Conservation (phyloP, 2,329 filamentous ascomycete genomes). For the Aulographum hederae region DNA sequence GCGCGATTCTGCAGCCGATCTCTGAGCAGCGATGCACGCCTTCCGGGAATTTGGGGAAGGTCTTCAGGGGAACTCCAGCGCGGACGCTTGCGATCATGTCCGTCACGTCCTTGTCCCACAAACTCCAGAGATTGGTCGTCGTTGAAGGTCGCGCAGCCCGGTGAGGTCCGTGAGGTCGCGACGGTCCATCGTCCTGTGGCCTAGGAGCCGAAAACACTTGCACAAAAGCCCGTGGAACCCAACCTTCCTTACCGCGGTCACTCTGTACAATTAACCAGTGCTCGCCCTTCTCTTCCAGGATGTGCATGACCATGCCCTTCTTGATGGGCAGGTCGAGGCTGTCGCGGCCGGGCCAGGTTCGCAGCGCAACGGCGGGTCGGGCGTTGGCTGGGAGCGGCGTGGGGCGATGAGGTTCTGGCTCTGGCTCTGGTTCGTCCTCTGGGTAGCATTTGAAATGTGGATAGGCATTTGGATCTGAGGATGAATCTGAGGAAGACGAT, state of each 20-base stretch:
- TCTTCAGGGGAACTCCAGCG: neutral
- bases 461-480: too few species aligned
- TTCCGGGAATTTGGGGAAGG: neutral
- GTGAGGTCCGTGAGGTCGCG: conserved; percentile 1
- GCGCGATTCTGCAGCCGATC: neutral
- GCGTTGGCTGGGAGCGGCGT: too few species aligned
- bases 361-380: too few species aligned
- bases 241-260: conserved; percentile 12
- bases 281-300: conserved; percentile 2
- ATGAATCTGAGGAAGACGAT: too few species aligned
- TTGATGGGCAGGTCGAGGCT: conserved; percentile 2
- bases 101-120: conserved; percentile 1
- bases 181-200: neutral
- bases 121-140: neutral
- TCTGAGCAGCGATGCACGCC: neutral
- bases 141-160: neutral
- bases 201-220: too few species aligned
- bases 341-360: too few species aligned
- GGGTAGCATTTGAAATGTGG: too few species aligned
- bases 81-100: neutral
- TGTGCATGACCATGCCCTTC: neutral
- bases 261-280: conserved; percentile 7
- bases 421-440: too few species aligned
- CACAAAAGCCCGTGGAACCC: conserved; percentile 7
- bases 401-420: too few species aligned